A percentile compares a stretch with the other conserved stretches of the same genome.
Conservation (phyloP, 169 alveolate genomes). For the Eimeria necatrix region DNA sequence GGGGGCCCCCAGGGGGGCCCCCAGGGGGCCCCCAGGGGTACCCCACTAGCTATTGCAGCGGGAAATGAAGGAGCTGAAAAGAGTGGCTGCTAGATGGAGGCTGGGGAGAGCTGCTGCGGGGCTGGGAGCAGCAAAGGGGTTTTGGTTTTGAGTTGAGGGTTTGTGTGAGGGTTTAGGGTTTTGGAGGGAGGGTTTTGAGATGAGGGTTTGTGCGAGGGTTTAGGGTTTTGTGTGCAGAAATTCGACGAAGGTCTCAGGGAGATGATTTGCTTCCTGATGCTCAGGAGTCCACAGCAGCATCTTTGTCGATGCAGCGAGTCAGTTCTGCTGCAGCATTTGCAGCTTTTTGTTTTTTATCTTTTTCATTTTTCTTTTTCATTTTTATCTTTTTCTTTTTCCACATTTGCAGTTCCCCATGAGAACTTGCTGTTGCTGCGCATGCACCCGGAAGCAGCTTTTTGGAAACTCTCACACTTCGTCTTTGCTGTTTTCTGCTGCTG, state of each 20-base stretch:
- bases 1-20: too few relatives aligned
- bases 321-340: neutral
- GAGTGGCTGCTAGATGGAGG: neutral
- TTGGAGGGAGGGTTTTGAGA: neutral
- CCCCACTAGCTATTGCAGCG: too few relatives aligned
- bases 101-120: too few relatives aligned
- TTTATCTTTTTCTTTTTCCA: neutral
- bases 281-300: constrained; percentile 45
- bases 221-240: constrained; percentile 61
- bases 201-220: constrained; percentile 12
- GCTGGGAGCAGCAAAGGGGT: neutral
- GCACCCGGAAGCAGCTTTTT: too few relatives aligned
- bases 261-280: constrained; percentile 57
- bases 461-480: too few relatives aligned
- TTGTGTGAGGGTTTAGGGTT: constrained; percentile 28
- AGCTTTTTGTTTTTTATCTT: neutral
- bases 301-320: constrained; percentile 10
- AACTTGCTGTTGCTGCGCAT: neutral
- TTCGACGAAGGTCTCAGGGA: constrained; percentile 62
- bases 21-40: too few relatives aligned
- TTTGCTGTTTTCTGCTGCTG: neutral
- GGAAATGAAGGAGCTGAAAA: too few relatives aligned
- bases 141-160: constrained; percentile 1
- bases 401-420: neutral
- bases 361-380: neutral